Evolutionary conservation across 2,329 filamentous ascomycete species (phyloP).

Genomic region (Phoma sp.): DNA sequence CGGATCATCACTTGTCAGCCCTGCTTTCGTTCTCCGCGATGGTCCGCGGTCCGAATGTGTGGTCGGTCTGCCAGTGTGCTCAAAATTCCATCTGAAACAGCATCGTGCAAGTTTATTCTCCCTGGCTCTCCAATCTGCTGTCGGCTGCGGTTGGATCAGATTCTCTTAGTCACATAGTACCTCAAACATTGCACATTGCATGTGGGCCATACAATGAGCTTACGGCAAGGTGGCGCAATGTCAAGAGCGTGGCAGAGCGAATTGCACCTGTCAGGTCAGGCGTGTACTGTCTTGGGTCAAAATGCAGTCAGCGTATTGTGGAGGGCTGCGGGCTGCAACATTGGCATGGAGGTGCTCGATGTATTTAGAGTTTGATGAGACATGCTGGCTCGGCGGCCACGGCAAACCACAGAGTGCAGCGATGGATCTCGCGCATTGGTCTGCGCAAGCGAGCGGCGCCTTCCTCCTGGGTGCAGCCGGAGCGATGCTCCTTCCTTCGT

Average conservation of each 20-base stretch:
- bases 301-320: slow-evolving; percentile 4
- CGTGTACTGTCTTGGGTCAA: not conserved
- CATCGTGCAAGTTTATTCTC: not conserved
- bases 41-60: slow-evolving; percentile 10
- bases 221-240: slow-evolving; percentile 4
- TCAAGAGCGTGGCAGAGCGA: not conserved
- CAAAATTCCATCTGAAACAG: slow-evolving; percentile 15
- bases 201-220: not conserved
- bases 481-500: too few species aligned
- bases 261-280: not conserved
- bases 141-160: too few species aligned
- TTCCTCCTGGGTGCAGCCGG: slow-evolving; percentile 6
- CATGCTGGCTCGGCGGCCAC: not conserved
- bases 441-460: slow-evolving; percentile 9
- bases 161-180: not conserved
- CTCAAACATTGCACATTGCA: not conserved
- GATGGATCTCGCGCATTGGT: not conserved
- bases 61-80: not conserved
- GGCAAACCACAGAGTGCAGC: too few species aligned
- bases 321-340: not conserved
- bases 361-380: not conserved
- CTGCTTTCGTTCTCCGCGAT: not conserved
- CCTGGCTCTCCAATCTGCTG: too few species aligned
- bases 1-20: not conserved
- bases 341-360: not conserved